A percentile compares a stretch with the other conserved stretches of the same genome.
Conservation (phyloP, 176 grass and related monocot species). For the Triticum turgidum region DNA sequence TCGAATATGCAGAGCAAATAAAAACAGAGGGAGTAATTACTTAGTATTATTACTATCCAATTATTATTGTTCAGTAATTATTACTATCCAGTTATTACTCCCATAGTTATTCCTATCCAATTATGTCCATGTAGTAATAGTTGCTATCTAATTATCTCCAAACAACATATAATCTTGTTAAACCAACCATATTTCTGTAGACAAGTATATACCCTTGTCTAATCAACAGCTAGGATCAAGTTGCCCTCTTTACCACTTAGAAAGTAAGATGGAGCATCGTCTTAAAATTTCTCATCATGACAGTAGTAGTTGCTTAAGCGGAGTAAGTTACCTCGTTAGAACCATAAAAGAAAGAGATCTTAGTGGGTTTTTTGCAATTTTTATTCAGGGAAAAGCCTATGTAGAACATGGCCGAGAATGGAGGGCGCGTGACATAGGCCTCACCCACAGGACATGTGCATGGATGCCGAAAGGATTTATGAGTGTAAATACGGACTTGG, state of each 20-base stretch:
- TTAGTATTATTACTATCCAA: no score
- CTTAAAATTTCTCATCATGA: not conserved
- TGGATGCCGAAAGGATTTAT: conserved; percentile 93
- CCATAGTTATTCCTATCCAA: no score
- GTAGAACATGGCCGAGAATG: conserved; percentile 50
- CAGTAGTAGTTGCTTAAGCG: not conserved
- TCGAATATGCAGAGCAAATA: no score
- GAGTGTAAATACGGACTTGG: conserved; percentile 75
- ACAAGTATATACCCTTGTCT: not conserved
- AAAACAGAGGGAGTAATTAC: no score
- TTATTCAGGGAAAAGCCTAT: conserved; percentile 52
- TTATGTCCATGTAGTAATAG: no score
- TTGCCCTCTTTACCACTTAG: no score
- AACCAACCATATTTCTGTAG: not conserved
- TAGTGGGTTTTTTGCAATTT: not conserved
- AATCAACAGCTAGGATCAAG: not conserved
- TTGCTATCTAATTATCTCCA: no score
- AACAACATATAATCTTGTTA: not conserved
- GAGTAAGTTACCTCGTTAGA: not conserved
- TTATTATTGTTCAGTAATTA: no score
- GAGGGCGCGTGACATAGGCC: conserved; percentile 67
- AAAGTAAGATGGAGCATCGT: no score
- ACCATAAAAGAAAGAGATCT: no score
- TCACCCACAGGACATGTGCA: conserved; percentile 62
- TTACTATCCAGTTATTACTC: no score